Base-by-base conservation (phyloP, 129 eudicot genomes). In the Tagetes patula region DNA sequence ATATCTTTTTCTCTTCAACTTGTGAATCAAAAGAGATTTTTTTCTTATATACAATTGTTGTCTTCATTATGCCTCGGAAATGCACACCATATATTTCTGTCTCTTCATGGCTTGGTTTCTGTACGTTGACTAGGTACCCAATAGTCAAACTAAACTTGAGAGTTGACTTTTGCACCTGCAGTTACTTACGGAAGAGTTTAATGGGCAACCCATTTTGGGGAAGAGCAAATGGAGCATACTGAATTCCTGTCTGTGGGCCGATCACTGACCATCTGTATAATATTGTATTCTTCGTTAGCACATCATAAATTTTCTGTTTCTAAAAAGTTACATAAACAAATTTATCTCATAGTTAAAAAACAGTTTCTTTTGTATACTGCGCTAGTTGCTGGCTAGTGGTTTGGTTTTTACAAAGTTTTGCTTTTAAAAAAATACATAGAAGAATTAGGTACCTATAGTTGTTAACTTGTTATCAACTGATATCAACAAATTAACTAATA, bases 21-120 rank as follows among this genome's bases (percentile, higher is more conserved):
- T 64, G 40, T 39, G 67, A 39, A 46, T 43, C 48, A 77, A 41
- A 41, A 70, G 73, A 76, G 76, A 74, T 76, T 12, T 62, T 77
- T 39, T 70, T 34, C 27, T 13, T 86, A 84, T 89, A 52, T 89
- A 88, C 91, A 88, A 67, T 32, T 83, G 74, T 75, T 40, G 30
- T 72, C 74, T 77, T 72, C 69, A 27, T 52, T 13, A 49, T 33
- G 66, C 72, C 77, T 72, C 65, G 62, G 34, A 43, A 78, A 78
- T 78, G 50, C 55, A 61, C 71, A 80, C 53, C 70, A 39, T 20
- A 20, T 20, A 20, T 48, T 42, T 38, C 47, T 32, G 37, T 50
- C 75, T 74, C 84, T 59, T 62, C 66, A 78, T 33, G 31, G 48
- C 41, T 64, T 14, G 46, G 65, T 62, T 41, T 70, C 53, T 62